Evolutionary conservation across 495 filamentous ascomycete species (phyloP), one percentile per base, ranked within the genome.

Genomic region (Sporormia fimetaria): DNA sequence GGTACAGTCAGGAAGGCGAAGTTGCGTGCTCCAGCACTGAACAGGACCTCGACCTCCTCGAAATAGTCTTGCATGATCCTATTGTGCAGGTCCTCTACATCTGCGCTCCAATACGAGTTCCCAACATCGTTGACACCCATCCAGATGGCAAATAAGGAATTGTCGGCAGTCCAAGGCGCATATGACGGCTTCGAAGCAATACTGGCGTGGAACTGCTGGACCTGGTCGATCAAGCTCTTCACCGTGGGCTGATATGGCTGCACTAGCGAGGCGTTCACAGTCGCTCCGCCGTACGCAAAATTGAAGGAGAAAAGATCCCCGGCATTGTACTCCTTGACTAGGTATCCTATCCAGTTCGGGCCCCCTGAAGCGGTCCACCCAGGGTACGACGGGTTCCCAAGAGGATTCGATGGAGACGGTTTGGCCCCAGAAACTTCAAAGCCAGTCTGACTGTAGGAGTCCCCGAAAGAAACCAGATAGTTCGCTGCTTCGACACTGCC

Each of bases 281-380:
- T 56, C n/a, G 52, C 52, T 12, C 49, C 52, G 8, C 48, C 42
- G 32, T 48, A 33, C 10, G 52, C 49, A 28, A 56, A 52, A 49
- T 56, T 49, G 43, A 37, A 56, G 18, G 28, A 24, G 32, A 24
- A 45, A 6, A 38, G 18, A 7, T 29, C 12, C 7, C 23, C 38
- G n/a, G 30, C 18, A 22, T 45, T 49, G 36, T 42, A 40, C 3
- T 37, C 16, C 11, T 44, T 23, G 3, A 40, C 26, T 2, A 56
- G 43, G 22, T 36, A 40, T 2, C 42, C 52, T 24, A 55, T 38
- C 52, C 52, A 55, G 34, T 55, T 55, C 6, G 31, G 14, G 18
- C 52, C 52, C 4, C 49, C 49, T 8, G 49, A 42, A 10, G 49
- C 38, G 7, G 52, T 52, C 7, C 21, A 47, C n/a, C 48, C 52